A percentile compares a stretch with the other conserved stretches of the same genome.
These are phyloP conservation scores for Brettanomyces bruxellensis DNA, from an alignment of 805 yeast species.

Conservation along the genomic window DNA sequence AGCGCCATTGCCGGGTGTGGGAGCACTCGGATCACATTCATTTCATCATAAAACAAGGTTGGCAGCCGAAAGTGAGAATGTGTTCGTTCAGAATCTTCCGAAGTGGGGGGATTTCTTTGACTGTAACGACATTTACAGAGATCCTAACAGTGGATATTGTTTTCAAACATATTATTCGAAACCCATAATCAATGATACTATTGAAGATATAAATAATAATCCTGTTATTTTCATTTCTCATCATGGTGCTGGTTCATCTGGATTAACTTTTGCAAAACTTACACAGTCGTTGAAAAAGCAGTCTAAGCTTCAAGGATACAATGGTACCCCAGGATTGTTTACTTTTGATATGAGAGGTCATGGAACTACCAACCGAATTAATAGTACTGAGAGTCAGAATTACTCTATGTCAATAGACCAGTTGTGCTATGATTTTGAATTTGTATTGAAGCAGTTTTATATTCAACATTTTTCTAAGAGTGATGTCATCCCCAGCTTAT, in stretches of 20 bases:
- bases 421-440: conserved; percentile 50
- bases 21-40: background rate
- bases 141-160: conserved; percentile 16
- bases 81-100: background rate
- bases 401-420: conserved; percentile 37
- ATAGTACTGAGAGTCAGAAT: conserved; percentile 9
- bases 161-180: conserved; percentile 52
- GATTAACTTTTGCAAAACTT: conserved; percentile 61
- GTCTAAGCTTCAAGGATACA: conserved; percentile 19
- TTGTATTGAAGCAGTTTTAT: conserved; percentile 35
- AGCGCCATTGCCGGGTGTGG: conserved; percentile 3
- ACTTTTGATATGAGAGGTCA: conserved; percentile 83
- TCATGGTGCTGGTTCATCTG: conserved; percentile 95
- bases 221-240: conserved; percentile 64
- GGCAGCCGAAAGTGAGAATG: background rate
- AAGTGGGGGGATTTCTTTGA: conserved; percentile 23
- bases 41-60: too few species aligned
- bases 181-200: conserved; percentile 28
- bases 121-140: conserved; percentile 14
- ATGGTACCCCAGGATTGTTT: conserved; percentile 49
- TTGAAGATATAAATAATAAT: conserved; percentile 5
- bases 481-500: conserved; percentile 28
- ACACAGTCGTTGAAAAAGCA: conserved; percentile 32
- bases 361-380: conserved; percentile 39
- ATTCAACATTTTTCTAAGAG: conserved; percentile 7